Percentiles rank a stretch among this genome's conserved stretches.
Conservation (phyloP, 208 protist species). For the Acanthamoeba triangularis region DNA sequence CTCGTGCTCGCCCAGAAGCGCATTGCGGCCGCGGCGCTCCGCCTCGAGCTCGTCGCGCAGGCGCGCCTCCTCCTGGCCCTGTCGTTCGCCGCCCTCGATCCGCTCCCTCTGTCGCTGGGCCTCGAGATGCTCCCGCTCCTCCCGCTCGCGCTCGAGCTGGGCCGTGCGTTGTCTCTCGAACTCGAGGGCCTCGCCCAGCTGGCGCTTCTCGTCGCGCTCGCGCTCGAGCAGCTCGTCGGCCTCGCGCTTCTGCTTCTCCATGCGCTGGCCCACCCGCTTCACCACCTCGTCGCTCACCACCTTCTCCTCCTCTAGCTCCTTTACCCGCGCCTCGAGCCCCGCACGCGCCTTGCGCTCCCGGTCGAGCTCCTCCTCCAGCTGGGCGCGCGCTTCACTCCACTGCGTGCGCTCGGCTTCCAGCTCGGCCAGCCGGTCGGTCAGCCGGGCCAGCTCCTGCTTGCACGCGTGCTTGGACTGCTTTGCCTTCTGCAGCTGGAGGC, state of each 20-base stretch:
- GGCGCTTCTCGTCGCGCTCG: not conserved
- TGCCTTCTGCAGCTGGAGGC: slow-evolving; percentile 17
- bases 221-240: not conserved
- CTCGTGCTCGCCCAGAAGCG: not conserved
- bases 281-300: slow-evolving; percentile 25
- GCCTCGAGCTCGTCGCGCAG: slow-evolving; percentile 2
- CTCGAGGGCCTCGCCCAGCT: not conserved
- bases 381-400: not conserved
- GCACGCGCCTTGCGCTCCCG: not conserved
- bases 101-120: slow-evolving; percentile 20
- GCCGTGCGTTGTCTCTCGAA: not conserved
- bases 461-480: slow-evolving; percentile 9
- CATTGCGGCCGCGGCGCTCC: not conserved
- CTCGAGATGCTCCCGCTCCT: slow-evolving; percentile 3
- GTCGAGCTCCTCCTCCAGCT: not conserved
- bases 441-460: slow-evolving; percentile 6
- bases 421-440: not conserved
- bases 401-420: not conserved
- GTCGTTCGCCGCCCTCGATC: not conserved
- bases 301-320: slow-evolving; percentile 24
- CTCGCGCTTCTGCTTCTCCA: slow-evolving; percentile 44
- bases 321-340: not conserved
- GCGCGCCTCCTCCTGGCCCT: slow-evolving; percentile 25
- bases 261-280: slow-evolving; percentile 24
- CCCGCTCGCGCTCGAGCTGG: not conserved